phyloP scores from a whole-genome alignment of 345 rosid species.

The Alliaria petiolata region DNA sequence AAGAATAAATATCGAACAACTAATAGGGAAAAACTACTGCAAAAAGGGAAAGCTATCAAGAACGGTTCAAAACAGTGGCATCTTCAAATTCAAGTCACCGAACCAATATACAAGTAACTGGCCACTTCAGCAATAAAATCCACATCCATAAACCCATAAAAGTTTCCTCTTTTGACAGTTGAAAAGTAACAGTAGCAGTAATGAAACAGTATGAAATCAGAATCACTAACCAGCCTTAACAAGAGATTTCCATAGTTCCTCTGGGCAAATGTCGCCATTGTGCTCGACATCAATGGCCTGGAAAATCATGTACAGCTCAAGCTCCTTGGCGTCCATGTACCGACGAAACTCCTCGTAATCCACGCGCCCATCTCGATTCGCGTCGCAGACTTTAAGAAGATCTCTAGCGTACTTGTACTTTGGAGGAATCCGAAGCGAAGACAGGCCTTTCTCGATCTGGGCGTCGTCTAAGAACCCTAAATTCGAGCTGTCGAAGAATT shows the following conservation, averaged over 20 bases:
- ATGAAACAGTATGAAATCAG: constrained; percentile 9
- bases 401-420: constrained; percentile 81
- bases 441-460: constrained; percentile 83
- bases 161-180: background rate
- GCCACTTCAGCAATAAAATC: background rate
- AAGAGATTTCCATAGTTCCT: constrained; percentile 85
- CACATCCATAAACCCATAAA: background rate
- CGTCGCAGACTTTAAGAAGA: constrained; percentile 69
- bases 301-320: constrained; percentile 62
- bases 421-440: constrained; percentile 68
- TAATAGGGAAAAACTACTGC: background rate
- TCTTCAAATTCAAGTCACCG: background rate
- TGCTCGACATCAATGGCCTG: constrained; percentile 73
- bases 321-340: constrained; percentile 86
- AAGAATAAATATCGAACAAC: background rate
- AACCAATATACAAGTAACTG: background rate
- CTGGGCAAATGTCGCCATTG: constrained; percentile 81
- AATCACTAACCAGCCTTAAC: constrained; percentile 63
- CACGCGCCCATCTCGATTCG: constrained; percentile 82
- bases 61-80: background rate
- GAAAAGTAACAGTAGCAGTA: background rate
- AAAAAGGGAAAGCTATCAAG: background rate
- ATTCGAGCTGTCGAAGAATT: constrained; percentile 62
- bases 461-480: constrained; percentile 65
- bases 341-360: constrained; percentile 81